Conservation (phyloP, 148 eudicot genomes). For the Chenopodium suecicum region DNA sequence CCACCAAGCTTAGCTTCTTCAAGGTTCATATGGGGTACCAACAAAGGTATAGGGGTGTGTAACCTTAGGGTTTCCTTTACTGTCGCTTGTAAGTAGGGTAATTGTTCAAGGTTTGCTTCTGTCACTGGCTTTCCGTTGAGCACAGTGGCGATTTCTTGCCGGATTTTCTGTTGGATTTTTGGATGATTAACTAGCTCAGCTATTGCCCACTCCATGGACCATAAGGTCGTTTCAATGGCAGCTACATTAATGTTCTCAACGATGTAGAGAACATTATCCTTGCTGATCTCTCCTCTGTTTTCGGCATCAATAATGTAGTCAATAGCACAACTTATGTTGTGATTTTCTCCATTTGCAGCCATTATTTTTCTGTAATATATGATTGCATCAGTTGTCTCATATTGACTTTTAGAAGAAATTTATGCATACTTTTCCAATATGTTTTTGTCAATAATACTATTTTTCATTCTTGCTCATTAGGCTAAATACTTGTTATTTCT, state of each 20-base stretch:
- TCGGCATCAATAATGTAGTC: conserved; percentile 70
- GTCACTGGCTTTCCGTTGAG: conserved; percentile 43
- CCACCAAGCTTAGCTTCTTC: conserved; percentile 66
- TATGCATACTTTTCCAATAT: background rate
- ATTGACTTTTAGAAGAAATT: background rate
- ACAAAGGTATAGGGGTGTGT: conserved; percentile 54
- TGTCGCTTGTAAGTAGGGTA: conserved; percentile 64
- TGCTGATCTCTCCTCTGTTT: conserved; percentile 61
- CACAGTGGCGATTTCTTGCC: conserved; percentile 41
- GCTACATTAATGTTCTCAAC: conserved; percentile 79
- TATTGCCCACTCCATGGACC: conserved; percentile 81
- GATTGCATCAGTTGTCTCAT: background rate
- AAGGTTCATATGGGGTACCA: conserved; percentile 78
- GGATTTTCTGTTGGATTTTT: conserved; percentile 46
- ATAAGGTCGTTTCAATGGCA: conserved; percentile 75
- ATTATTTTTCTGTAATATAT: conserved; percentile 36
- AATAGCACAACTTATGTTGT: conserved; percentile 61
- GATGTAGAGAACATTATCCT: conserved; percentile 70
- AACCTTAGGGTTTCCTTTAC: conserved; percentile 63
- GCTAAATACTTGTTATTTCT: background rate
- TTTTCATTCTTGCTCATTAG: background rate
- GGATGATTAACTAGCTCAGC: conserved; percentile 79
- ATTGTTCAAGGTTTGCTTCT: conserved; percentile 42
- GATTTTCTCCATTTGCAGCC: conserved; percentile 34
- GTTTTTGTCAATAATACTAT: background rate